Conservation (phyloP, 805 yeast genomes). For the Metschnikowia baotianmanensis region DNA sequence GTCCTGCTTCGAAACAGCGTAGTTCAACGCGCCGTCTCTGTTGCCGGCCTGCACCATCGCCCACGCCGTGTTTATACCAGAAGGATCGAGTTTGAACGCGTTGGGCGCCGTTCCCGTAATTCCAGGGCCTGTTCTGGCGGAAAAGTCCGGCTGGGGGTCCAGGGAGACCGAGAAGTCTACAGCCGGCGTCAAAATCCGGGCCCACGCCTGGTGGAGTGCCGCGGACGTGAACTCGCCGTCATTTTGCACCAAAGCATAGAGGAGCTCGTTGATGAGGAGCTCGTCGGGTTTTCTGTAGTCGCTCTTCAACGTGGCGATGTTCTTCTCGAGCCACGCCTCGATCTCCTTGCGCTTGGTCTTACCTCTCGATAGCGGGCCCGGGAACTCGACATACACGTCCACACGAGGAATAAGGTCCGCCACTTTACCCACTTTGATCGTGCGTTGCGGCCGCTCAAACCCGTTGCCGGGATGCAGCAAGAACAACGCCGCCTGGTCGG, state of each 20-base stretch:
- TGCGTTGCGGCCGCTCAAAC: conserved; percentile 29
- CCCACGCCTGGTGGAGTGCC: conserved; percentile 31
- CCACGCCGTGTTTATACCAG: conserved; percentile 34
- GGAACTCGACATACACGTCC: conserved; percentile 43
- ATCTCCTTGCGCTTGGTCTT: conserved; percentile 66
- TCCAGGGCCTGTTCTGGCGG: conserved; percentile 4
- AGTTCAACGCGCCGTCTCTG: conserved; percentile 60
- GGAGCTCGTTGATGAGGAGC: conserved; percentile 31
- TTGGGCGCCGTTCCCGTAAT: conserved; percentile 39
- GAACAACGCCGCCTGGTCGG: conserved; percentile 28
- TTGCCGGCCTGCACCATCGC: conserved; percentile 57
- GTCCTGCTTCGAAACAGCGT: conserved; percentile 60
- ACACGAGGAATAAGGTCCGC: conserved; percentile 22
- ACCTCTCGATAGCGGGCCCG: conserved; percentile 61
- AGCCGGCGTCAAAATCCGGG: conserved; percentile 42
- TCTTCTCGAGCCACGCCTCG: conserved; percentile 53
- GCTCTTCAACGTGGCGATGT: conserved; percentile 18
- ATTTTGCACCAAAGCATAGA: conserved; percentile 24
- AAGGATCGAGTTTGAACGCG: conserved; percentile 41
- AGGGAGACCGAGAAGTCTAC: conserved; percentile 33
- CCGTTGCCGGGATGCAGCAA: conserved; percentile 27
- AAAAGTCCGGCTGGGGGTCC: conserved; percentile 6
- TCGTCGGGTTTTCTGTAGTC: conserved; percentile 20
- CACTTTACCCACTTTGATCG: conserved; percentile 34
- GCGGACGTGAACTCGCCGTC: conserved; percentile 32